Conservation (phyloP, 768 basidiomycete species). For the Kwoniella pini region DNA sequence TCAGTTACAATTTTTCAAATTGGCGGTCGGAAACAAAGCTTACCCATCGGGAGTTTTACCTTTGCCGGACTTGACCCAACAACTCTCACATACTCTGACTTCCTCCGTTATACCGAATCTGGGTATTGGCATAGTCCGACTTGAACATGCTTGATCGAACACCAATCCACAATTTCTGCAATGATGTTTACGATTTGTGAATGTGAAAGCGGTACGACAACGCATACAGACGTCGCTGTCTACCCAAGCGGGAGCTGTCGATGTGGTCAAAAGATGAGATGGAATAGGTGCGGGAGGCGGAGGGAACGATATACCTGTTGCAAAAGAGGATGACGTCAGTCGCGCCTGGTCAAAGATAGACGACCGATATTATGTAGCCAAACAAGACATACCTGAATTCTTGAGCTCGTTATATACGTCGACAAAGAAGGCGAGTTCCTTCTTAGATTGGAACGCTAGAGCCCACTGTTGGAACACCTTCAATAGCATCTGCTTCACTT, state of each 20-base stretch:
- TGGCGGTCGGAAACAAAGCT: slow-evolving; percentile 7
- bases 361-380: background rate
- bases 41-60: slow-evolving; percentile 33
- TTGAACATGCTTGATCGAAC: slow-evolving; percentile 90
- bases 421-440: slow-evolving; percentile 69
- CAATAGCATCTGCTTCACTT: slow-evolving; percentile 78
- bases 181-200: slow-evolving; percentile 97
- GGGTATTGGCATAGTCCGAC: slow-evolving; percentile 77
- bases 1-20: too few relatives aligned
- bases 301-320: slow-evolving; percentile 44
- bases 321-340: too few relatives aligned
- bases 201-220: slow-evolving; percentile 84
- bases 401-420: slow-evolving; percentile 77
- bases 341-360: background rate
- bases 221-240: slow-evolving; percentile 93
- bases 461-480: slow-evolving; percentile 92
- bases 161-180: slow-evolving; percentile 97
- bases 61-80: slow-evolving; percentile 67
- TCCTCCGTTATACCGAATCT: slow-evolving; percentile 90
- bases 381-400: slow-evolving; percentile 70
- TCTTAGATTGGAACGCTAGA: slow-evolving; percentile 79
- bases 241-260: slow-evolving; percentile 83
- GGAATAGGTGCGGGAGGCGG: slow-evolving; percentile 41
- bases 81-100: slow-evolving; percentile 91
- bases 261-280: slow-evolving; percentile 46